A percentile compares a stretch with the other conserved stretches of the same genome.
Evolutionary conservation across 495 filamentous ascomycete species (phyloP).

Genomic region (Parmelia sp.): DNA sequence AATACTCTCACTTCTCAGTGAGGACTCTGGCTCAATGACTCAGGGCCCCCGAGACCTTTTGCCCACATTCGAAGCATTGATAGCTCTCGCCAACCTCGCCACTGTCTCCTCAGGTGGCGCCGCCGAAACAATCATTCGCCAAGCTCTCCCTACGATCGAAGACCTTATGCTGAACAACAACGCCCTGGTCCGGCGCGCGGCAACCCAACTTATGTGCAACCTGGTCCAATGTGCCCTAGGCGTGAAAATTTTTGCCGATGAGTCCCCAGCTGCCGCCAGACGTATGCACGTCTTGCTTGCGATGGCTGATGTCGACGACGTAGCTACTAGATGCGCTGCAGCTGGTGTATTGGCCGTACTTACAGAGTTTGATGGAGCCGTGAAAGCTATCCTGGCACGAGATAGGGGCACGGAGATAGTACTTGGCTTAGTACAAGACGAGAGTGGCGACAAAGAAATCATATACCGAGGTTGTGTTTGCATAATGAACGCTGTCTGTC

Average conservation of each 20-base stretch:
- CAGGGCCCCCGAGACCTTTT: constrained; percentile 73
- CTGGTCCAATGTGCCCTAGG: constrained; percentile 73
- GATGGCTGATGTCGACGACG: constrained; percentile 77
- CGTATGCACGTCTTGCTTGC: constrained; percentile 78
- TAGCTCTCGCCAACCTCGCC: constrained; percentile 90
- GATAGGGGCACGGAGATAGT: constrained; percentile 65
- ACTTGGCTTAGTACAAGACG: constrained; percentile 63
- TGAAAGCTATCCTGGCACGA: constrained; percentile 59
- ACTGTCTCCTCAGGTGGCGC: constrained; percentile 65
- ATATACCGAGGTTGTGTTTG: constrained; percentile 74
- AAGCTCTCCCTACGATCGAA: constrained; percentile 67
- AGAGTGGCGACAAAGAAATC: constrained; percentile 50
- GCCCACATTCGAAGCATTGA: constrained; percentile 79
- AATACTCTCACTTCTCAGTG: constrained; percentile 61
- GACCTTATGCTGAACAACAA: constrained; percentile 75
- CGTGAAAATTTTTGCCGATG: constrained; percentile 67
- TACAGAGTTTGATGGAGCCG: constrained; percentile 66
- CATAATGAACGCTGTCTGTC: constrained; percentile 52
- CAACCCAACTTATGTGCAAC: constrained; percentile 88
- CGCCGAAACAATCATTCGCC: constrained; percentile 62
- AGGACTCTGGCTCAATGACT: constrained; percentile 33
- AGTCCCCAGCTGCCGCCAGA: constrained; percentile 57
- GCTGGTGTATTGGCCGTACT: constrained; percentile 83
- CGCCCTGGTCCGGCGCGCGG: constrained; percentile 68
- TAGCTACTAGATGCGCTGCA: constrained; percentile 70